Conservation (phyloP, 164 flowering plant genomes). For the Tinospora cordifolia region DNA sequence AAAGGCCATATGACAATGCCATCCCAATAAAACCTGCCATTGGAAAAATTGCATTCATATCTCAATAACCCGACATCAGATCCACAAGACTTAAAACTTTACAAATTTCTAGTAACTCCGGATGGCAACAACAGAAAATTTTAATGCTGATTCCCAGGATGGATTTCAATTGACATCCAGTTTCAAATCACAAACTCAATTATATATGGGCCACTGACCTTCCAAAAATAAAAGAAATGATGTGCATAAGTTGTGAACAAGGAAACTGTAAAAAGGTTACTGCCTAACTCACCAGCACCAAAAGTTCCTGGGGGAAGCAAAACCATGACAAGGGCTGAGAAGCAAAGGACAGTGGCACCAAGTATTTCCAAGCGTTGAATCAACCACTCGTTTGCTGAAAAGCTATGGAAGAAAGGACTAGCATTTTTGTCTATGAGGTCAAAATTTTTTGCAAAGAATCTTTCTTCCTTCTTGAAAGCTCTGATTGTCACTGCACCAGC, state of each 20-base stretch:
- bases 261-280: neutral
- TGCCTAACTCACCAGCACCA: slow-evolving; percentile 36
- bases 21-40: slow-evolving; percentile 62
- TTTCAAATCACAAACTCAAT: no score
- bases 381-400: slow-evolving; percentile 71
- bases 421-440: slow-evolving; percentile 56
- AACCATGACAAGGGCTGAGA: slow-evolving; percentile 52
- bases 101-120: no score
- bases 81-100: no score
- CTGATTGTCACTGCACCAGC: slow-evolving; percentile 68
- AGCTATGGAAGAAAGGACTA: slow-evolving; percentile 57
- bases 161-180: no score
- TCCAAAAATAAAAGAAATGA: no score
- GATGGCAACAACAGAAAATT: no score
- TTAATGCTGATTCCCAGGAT: no score
- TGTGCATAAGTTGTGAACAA: no score
- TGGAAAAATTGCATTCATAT: neutral
- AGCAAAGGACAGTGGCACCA: slow-evolving; percentile 48
- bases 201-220: no score
- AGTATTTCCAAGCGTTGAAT: slow-evolving; percentile 56
- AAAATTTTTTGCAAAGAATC: slow-evolving; percentile 44
- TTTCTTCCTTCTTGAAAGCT: slow-evolving; percentile 53
- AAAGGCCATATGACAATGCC: slow-evolving; percentile 72
- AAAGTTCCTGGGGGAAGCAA: slow-evolving; percentile 49
- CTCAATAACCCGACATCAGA: no score